Evolutionary conservation across 2,329 filamentous ascomycete genomes (phyloP).

Genomic region (Chaetothyriales sp.): DNA sequence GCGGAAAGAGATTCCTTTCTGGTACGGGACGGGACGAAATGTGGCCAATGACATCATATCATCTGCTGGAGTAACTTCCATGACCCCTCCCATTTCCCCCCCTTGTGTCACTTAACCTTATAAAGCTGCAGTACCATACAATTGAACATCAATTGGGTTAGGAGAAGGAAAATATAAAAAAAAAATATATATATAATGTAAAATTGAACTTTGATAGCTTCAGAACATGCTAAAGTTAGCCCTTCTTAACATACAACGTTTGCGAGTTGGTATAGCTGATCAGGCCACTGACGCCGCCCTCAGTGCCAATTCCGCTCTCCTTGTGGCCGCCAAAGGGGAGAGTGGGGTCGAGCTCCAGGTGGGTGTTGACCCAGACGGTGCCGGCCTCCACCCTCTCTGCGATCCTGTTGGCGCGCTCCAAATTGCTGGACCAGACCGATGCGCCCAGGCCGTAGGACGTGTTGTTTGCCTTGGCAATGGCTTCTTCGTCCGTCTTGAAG

Average conservation of each 20-base stretch:
- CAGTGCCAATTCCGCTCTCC: conserved; percentile 20
- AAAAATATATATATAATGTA: no score
- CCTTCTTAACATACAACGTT: conserved; percentile 15
- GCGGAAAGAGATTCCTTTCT: no score
- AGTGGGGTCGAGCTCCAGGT: conserved; percentile 8
- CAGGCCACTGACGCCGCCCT: conserved; percentile 18
- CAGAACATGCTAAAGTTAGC: background rate
- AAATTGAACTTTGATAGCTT: no score
- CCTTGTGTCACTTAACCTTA: no score
- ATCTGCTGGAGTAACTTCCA: no score
- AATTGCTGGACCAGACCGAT: conserved; percentile 42
- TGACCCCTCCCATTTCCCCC: no score
- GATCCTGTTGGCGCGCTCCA: conserved; percentile 35
- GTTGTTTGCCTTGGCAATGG: conserved; percentile 40
- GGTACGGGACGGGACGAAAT: no score
- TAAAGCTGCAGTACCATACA: no score
- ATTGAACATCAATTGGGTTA: no score
- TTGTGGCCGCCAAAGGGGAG: conserved; percentile 18
- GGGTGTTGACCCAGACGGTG: conserved; percentile 26
- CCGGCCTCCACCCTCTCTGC: conserved; percentile 41
- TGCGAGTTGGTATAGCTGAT: conserved; percentile 16
- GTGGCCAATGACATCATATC: no score
- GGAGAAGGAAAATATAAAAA: no score
- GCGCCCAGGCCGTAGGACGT: conserved; percentile 39
- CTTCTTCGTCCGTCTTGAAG: conserved; percentile 46